A percentile compares a stretch with the other conserved stretches of the same genome.
Conservation (phyloP, 345 rosid species). For the Melastoma malabathricum region DNA sequence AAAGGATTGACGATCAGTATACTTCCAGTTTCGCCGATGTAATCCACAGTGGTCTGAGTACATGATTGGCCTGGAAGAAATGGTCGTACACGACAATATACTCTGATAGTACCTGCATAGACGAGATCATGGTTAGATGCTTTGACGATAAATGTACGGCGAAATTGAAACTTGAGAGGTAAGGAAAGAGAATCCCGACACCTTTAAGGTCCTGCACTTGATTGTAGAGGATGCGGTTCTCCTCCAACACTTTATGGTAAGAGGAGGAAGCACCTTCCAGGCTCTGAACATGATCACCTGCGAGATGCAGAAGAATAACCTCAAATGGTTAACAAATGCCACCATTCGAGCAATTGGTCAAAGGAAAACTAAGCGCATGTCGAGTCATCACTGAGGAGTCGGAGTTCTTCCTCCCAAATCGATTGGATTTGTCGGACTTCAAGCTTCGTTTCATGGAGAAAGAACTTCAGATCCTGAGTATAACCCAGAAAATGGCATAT, state of each 20-base stretch:
- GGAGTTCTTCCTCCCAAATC: constrained; percentile 51
- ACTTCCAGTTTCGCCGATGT: constrained; percentile 91
- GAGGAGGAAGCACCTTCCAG: constrained; percentile 72
- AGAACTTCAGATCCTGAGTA: constrained; percentile 45
- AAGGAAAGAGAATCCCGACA: constrained; percentile 7
- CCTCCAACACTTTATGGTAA: constrained; percentile 76
- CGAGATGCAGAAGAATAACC: neutral
- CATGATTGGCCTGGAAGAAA: constrained; percentile 55
- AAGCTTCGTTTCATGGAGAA: constrained; percentile 32
- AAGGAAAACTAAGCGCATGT: neutral
- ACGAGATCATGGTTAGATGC: constrained; percentile 5
- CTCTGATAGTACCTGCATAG: constrained; percentile 67
- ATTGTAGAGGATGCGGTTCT: constrained; percentile 84
- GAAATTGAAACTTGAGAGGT: neutral
- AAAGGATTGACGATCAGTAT: constrained; percentile 80
- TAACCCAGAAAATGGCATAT: neutral
- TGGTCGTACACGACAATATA: constrained; percentile 85
- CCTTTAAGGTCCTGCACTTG: constrained; percentile 99
- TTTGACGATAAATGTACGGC: neutral
- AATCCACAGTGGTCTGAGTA: constrained; percentile 63
- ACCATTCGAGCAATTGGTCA: too few species aligned
- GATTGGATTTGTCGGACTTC: constrained; percentile 54
- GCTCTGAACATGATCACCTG: constrained; percentile 55
- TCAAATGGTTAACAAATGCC: too few species aligned
- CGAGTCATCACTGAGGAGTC: constrained; percentile 40